Conservation (phyloP, 2,329 filamentous ascomycete genomes). For the Hypoxylon sp. region DNA sequence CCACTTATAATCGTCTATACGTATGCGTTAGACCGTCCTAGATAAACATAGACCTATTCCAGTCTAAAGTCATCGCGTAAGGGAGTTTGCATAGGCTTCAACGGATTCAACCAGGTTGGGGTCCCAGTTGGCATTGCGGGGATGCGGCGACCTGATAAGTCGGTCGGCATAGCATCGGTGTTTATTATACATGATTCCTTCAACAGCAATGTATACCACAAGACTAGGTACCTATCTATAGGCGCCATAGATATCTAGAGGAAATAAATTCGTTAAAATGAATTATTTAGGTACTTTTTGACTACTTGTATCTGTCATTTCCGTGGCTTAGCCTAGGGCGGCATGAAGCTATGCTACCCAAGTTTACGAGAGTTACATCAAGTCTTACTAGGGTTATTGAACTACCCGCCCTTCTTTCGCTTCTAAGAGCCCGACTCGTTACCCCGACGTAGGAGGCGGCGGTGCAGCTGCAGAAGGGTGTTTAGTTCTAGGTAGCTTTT, state of each 20-base stretch:
- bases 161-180: constrained; percentile 9
- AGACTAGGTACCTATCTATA: constrained; percentile 6
- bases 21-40: constrained; percentile 5
- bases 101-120: constrained; percentile 44
- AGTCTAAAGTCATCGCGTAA: constrained; percentile 20
- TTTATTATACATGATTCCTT: constrained; percentile 43
- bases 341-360: not conserved
- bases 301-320: not conserved
- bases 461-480: too few species aligned
- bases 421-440: too few species aligned
- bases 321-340: not conserved
- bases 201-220: constrained; percentile 43
- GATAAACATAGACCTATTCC: constrained; percentile 15
- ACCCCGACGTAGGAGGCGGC: too few species aligned
- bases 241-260: not conserved
- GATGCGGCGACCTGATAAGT: constrained; percentile 17
- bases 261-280: constrained; percentile 16
- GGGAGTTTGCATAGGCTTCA: constrained; percentile 28
- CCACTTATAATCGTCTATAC: not conserved
- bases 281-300: constrained; percentile 1
- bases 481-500: too few species aligned
- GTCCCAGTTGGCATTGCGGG: constrained; percentile 13
- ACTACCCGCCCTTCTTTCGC: too few species aligned
- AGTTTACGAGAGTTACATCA: too few species aligned
- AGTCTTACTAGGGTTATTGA: too few species aligned